Evolutionary conservation across 768 basidiomycete genomes (phyloP).

Genomic region (Lyophyllum semitale): DNA sequence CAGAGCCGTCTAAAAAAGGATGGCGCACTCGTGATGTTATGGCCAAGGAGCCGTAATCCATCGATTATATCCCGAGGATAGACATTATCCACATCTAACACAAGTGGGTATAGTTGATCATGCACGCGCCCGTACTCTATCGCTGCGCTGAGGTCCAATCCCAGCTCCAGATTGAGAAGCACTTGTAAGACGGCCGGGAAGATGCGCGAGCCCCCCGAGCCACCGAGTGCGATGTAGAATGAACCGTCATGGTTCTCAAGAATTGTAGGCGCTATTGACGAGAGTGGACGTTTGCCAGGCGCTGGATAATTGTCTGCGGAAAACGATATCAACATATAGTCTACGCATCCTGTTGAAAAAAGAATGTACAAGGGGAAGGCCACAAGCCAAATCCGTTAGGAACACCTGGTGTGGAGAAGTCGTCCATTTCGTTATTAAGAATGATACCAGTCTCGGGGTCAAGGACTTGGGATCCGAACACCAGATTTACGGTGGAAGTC

Average conservation of each 20-base stretch:
- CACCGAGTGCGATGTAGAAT: slow-evolving; percentile 76
- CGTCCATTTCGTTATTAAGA: slow-evolving; percentile 94
- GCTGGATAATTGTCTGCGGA: slow-evolving; percentile 82
- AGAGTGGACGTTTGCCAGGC: slow-evolving; percentile 86
- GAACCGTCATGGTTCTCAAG: slow-evolving; percentile 75
- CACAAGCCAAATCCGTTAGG: slow-evolving; percentile 83
- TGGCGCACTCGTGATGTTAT: slow-evolving; percentile 65
- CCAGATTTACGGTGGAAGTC: slow-evolving; percentile 86
- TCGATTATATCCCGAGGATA: slow-evolving; percentile 60
- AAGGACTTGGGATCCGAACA: slow-evolving; percentile 88
- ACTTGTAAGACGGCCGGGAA: slow-evolving; percentile 80
- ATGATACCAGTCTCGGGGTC: slow-evolving; percentile 88
- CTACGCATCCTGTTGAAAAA: not conserved
- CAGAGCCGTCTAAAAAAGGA: not conserved
- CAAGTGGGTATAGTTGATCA: slow-evolving; percentile 77
- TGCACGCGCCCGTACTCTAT: slow-evolving; percentile 87
- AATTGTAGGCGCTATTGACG: slow-evolving; percentile 81
- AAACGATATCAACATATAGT: slow-evolving; percentile 5
- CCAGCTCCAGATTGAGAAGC: slow-evolving; percentile 79
- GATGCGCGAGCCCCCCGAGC: slow-evolving; percentile 86
- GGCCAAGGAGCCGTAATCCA: slow-evolving; percentile 61
- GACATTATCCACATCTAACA: slow-evolving; percentile 60
- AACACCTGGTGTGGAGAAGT: slow-evolving; percentile 86
- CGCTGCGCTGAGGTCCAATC: slow-evolving; percentile 74
- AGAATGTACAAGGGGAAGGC: slow-evolving; percentile 72